These are phyloP conservation scores for Zymoseptoria ardabiliae DNA, from an alignment of 2,329 filamentous ascomycete species.

Conservation along the genomic window DNA sequence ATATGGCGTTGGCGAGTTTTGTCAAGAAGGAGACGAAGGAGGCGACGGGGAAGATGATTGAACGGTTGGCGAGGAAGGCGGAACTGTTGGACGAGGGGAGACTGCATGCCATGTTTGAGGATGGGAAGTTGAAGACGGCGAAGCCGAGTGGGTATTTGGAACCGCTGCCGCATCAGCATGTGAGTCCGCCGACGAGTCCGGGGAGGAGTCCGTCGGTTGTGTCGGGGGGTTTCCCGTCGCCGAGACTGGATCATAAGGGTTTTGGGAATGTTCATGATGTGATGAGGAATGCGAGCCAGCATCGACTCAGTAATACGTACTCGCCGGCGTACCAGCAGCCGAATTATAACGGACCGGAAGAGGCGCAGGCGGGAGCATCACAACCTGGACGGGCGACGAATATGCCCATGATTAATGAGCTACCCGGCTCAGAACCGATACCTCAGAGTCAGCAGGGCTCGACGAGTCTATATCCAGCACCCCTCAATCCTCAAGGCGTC, in stretches of 20 bases:
- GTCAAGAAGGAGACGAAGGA: constrained; percentile 61
- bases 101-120: constrained; percentile 60
- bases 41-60: constrained; percentile 60
- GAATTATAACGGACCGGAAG: constrained; percentile 21
- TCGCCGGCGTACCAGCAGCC: constrained; percentile 22
- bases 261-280: constrained; percentile 27
- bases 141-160: constrained; percentile 38
- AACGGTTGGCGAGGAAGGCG: constrained; percentile 63
- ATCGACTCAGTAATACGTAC: constrained; percentile 11
- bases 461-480: constrained; percentile 13
- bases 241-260: constrained; percentile 20
- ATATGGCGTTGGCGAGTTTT: constrained; percentile 53
- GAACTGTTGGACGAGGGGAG: constrained; percentile 57
- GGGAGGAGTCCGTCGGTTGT: constrained; percentile 5
- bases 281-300: constrained; percentile 10
- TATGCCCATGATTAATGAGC: constrained; percentile 31
- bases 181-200: constrained; percentile 16
- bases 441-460: constrained; percentile 21
- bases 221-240: constrained; percentile 5
- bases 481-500: constrained; percentile 15
- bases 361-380: constrained; percentile 13
- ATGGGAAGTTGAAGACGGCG: constrained; percentile 55
- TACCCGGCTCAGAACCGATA: constrained; percentile 35
- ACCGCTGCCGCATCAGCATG: not conserved
- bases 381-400: constrained; percentile 13